Evolutionary conservation across 1,284 basidiomycete genomes (phyloP), one percentile per base, ranked within the genome.

Genomic region (Chalciporus sp.): DNA sequence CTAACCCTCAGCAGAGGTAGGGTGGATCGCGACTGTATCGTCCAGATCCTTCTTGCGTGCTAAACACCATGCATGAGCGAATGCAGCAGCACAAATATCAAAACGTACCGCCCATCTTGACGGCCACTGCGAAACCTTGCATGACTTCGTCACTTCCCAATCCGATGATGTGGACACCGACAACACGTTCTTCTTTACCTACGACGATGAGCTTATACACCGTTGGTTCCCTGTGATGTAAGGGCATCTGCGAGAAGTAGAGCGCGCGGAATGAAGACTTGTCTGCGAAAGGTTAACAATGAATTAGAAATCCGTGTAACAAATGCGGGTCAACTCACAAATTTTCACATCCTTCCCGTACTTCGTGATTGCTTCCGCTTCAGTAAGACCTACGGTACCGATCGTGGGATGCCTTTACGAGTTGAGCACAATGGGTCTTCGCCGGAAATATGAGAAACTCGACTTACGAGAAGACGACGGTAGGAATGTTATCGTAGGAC

Each of bases 91-190:
- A 27, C 17, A 47, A 19, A 33, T 33, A 47, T 43, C 14, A 40
- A 31, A 37, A 70, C 80, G 46, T 70, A 81, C 89, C 91, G 51
- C 93, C 91, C 94, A 98, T 95, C 81, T 98, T 98, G 65, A 99
- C 80, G 11, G 95, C 95, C 17, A 98, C 93, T 1, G 79, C 92
- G 69, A 98, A 96, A 58, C 95, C 95, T 79, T 98, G 95, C 74
- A 95, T 76, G 62, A 91, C 84, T 74, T 98, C 95, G 69, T 98
- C 96, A 58, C 86, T 90, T 47, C 94, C 94, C 61, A 84, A 66
- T 6, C 95, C 96, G 57, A 98, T 87, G 61, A 98, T 88, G 73
- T 99, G 97, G 49, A 98, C 76, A 17, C 96, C 96, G 17, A 99
- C 92, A 37, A 99, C 90, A 66, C 90, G 91, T 71, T 99, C 94